Evolutionary conservation across 257 asterid species (phyloP).

Genomic region (Sherardia arvensis): DNA sequence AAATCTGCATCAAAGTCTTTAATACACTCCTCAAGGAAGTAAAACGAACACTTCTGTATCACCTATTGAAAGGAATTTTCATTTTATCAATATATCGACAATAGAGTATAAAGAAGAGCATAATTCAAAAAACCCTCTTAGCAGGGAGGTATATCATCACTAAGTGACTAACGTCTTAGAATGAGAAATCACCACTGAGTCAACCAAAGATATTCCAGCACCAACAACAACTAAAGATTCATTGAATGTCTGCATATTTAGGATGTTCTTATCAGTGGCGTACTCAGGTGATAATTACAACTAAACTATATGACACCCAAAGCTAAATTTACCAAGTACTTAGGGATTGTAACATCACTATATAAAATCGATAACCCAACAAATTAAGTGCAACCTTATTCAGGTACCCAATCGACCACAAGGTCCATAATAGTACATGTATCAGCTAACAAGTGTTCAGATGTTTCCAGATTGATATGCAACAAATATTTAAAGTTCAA

Average conservation of each 20-base stretch:
- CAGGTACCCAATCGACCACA: background rate
- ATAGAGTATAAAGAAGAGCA: background rate
- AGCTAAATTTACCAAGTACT: background rate
- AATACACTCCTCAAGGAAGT: background rate
- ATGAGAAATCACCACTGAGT: conserved; percentile 93
- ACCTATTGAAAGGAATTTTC: background rate
- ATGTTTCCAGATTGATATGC: too few relatives aligned
- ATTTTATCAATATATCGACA: background rate
- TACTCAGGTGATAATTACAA: background rate
- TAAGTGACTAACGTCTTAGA: conserved; percentile 52
- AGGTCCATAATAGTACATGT: background rate
- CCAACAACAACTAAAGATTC: conserved; percentile 94
- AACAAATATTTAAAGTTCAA: too few relatives aligned
- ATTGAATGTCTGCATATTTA: conserved; percentile 63
- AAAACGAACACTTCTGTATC: background rate
- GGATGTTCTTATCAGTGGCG: conserved; percentile 8
- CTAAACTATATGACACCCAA: background rate
- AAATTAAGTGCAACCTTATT: background rate
- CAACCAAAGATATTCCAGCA: conserved; percentile 84
- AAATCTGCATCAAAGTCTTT: background rate
- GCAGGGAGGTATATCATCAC: conserved; percentile 20
- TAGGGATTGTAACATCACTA: background rate
- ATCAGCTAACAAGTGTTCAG: background rate
- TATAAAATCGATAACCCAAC: background rate
- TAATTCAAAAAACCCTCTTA: background rate